Base-by-base conservation (phyloP, 805 yeast species). In the Metschnikowia bowlesiae region DNA sequence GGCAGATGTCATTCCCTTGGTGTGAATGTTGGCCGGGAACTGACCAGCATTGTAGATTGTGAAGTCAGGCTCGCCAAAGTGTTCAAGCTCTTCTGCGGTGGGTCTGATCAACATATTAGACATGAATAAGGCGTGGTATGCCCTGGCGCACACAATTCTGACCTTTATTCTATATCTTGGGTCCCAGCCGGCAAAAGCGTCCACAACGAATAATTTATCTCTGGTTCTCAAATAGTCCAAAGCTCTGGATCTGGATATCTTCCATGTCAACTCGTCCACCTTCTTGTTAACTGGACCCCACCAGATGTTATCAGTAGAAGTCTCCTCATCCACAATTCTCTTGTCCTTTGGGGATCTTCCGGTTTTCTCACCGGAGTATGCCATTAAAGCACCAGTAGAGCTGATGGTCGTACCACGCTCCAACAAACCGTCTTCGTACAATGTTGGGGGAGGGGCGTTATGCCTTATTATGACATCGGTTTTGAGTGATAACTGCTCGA, bases 251-350 rank as follows among this genome's bases (percentile, higher is more conserved):
- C 96, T 86, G 69, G 95, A 88, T 63, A 92, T 90, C 62, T 83
- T 82, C 98, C 98, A 92, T 22, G 97, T 90, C 68, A 85, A 84
- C 73, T 89, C 96, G 53, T 89, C 86, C 61, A 92, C 91, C 74
- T 92, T 88, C 74, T 87, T 89, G 78, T 92, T 92, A 60, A 92
- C 99, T 2, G 98, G 98, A 28, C 99, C 99, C 99, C 99, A 92
- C 99, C 99, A 92, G 62, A 92, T 83, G 65, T 91, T 76, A 52
- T 88, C 80, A 53, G 80, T 73, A 37, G 97, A 89, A 46, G 94
- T 79, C 61, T 82, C 86, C 76, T 94, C 98, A 63, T 91, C 97
- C 55, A 92, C 97, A 69, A 92, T 89, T 76, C 99, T 87, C 73
- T 92, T 92, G 75, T 92, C 99, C 77, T 87, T 88, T 68, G 99